Evolutionary conservation across 345 rosid species (phyloP).

Genomic region (Rubroshorea leprosula): DNA sequence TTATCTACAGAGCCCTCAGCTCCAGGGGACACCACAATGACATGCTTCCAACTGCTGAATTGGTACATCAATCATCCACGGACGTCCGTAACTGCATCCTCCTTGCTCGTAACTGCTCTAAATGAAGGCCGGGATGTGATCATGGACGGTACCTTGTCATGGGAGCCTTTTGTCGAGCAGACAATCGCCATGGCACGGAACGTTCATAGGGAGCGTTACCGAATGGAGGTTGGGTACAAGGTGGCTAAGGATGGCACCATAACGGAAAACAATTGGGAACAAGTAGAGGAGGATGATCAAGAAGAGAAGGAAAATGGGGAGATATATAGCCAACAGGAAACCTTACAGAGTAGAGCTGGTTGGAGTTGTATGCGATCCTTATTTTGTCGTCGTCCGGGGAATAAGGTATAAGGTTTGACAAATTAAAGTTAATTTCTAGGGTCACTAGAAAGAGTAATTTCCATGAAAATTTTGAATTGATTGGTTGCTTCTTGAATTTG

Average conservation of each 20-base stretch:
- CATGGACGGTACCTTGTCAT: conserved; percentile 90
- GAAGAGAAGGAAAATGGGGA: conserved; percentile 15
- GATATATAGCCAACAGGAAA: conserved; percentile 30
- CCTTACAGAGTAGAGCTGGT: conserved; percentile 79
- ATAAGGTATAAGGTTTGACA: too few species aligned
- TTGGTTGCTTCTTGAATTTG: neutral
- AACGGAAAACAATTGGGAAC: conserved; percentile 75
- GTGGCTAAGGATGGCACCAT: conserved; percentile 53
- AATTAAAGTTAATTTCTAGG: too few species aligned
- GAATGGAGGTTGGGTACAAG: conserved; percentile 82
- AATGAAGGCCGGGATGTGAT: conserved; percentile 96
- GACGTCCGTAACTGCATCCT: conserved; percentile 92
- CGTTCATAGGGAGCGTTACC: conserved; percentile 61
- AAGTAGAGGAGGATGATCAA: conserved; percentile 36
- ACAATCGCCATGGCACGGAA: conserved; percentile 75
- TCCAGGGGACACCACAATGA: conserved; percentile 71
- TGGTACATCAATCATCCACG: conserved; percentile 88
- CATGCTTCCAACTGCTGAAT: conserved; percentile 81
- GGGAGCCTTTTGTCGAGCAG: conserved; percentile 91
- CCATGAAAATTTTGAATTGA: too few species aligned
- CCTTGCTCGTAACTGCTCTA: conserved; percentile 78
- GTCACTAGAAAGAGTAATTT: too few species aligned
- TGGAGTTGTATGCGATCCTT: conserved; percentile 90
- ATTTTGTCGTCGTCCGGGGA: conserved; percentile 82
- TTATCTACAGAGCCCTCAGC: conserved; percentile 72